Percentiles rank a stretch among this genome's conserved stretches.
Conservation (phyloP, 2,329 filamentous ascomycete genomes). For the Penicillium sp. region DNA sequence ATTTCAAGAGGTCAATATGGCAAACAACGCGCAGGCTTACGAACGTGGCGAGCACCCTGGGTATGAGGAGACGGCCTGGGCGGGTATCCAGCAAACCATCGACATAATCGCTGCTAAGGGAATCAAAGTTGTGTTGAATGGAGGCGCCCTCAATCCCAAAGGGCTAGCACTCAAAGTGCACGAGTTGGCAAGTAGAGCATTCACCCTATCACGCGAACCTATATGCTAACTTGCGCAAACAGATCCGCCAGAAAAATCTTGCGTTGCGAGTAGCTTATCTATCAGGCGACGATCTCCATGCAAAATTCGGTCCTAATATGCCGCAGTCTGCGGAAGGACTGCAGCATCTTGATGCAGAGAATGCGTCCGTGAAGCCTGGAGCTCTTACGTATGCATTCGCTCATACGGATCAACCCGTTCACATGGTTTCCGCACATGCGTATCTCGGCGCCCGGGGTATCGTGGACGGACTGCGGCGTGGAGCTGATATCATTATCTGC, state of each 20-base stretch:
- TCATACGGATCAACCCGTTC: slow-evolving; percentile 41
- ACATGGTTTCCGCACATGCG: slow-evolving; percentile 46
- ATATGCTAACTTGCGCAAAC: neutral
- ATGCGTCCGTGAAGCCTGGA: slow-evolving; percentile 37
- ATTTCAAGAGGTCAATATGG: slow-evolving; percentile 46
- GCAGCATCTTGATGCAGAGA: slow-evolving; percentile 44
- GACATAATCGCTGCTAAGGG: slow-evolving; percentile 48
- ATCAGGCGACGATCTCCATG: slow-evolving; percentile 47
- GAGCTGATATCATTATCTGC: slow-evolving; percentile 46
- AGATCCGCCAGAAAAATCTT: slow-evolving; percentile 37
- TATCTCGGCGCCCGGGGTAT: slow-evolving; percentile 51
- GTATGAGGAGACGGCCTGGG: slow-evolving; percentile 51
- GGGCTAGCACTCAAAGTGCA: slow-evolving; percentile 50
- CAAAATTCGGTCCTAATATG: slow-evolving; percentile 33
- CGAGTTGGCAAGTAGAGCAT: slow-evolving; percentile 33
- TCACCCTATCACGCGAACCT: neutral
- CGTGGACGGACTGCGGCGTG: slow-evolving; percentile 33
- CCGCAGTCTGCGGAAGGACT: slow-evolving; percentile 35
- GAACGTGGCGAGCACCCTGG: slow-evolving; percentile 44
- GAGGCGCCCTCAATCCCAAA: slow-evolving; percentile 56
- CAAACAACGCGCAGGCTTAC: slow-evolving; percentile 47
- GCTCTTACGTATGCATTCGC: slow-evolving; percentile 42
- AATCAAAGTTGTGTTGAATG: slow-evolving; percentile 59
- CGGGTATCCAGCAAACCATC: slow-evolving; percentile 49
- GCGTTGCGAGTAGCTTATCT: slow-evolving; percentile 48